Evolutionary conservation across 139 green algal genomes (phyloP).

Genomic region (Tetradesmus obliquus): DNA sequence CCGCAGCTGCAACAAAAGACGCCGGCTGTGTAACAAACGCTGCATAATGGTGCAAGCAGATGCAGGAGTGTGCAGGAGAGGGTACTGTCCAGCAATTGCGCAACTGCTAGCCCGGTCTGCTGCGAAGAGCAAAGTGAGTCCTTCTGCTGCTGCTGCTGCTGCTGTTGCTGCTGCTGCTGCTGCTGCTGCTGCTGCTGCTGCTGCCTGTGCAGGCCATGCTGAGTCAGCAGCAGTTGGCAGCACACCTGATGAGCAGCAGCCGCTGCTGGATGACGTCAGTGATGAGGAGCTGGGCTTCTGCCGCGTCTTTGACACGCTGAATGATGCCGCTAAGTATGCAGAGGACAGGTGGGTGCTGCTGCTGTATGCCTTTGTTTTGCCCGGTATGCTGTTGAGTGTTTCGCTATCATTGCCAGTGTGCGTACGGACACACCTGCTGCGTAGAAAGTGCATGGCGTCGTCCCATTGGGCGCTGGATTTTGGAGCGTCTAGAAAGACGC

Average conservation of each 20-base stretch:
- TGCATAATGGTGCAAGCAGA: no score
- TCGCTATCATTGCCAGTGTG: neutral
- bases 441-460: no score
- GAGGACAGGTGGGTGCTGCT: slow-evolving; percentile 48
- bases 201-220: neutral
- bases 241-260: neutral
- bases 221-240: neutral
- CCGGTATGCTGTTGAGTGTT: neutral
- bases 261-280: neutral
- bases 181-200: neutral
- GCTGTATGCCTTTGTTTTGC: neutral
- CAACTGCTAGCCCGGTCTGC: no score
- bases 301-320: slow-evolving; percentile 66
- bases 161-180: neutral
- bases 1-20: no score
- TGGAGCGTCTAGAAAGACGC: no score
- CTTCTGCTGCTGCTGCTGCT: neutral
- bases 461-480: no score
- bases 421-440: no score
- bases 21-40: no score
- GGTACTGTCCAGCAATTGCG: no score
- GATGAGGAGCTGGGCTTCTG: slow-evolving; percentile 33
- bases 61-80: no score
- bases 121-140: no score
- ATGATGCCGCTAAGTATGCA: slow-evolving; percentile 63